Evolutionary conservation across 768 basidiomycete species (phyloP), one percentile per base, ranked within the genome.

Genomic region (Agaricus sinodeliciosus): DNA sequence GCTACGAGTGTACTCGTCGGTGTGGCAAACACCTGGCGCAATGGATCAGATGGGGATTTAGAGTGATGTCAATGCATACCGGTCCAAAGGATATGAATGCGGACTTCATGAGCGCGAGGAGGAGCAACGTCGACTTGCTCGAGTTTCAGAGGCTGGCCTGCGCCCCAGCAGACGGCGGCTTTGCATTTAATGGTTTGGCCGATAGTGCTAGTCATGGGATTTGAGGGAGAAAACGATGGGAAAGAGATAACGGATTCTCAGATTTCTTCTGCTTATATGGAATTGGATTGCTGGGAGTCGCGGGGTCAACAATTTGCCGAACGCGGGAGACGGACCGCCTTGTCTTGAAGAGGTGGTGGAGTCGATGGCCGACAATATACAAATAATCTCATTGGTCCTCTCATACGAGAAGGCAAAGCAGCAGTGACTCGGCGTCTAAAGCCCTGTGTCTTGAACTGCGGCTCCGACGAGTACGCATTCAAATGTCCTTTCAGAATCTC

Each of bases 1-100:
- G 66, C 91, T 94, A 65, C 94, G 85, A 56, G 93, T 94, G 74
- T 94, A 98, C 65, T 94, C 94, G 63, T 98, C 94, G 63, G 95
- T 97, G 69, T 98, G 94, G 72, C 96, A 99, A 66, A 99, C 88
- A 56, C 88, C 88, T 89, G 40, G 15, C 18, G 4, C 35, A 34
- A 40, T 43, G 19, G 11, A 22, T 3, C 2, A 42, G 9, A 37
- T 35, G 48, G 42, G 15, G 57, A 39, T 37, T 18, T 7, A 16
- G 19, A 18, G 45, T 16, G 16, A 39, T 15, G 26, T n/a, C 22
- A 28, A 31, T 37, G 65, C 75, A 57, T 62, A 81, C 94, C 96
- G 43, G 93, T 96, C 75, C 92, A 81, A 22, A 95, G 77, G 60
- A 99, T 92, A 62, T 84, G 80, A 66, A 99, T 91, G 55, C 96